Evolutionary conservation across 129 eudicot genomes (phyloP).

Genomic region (Flaveria linearis): DNA sequence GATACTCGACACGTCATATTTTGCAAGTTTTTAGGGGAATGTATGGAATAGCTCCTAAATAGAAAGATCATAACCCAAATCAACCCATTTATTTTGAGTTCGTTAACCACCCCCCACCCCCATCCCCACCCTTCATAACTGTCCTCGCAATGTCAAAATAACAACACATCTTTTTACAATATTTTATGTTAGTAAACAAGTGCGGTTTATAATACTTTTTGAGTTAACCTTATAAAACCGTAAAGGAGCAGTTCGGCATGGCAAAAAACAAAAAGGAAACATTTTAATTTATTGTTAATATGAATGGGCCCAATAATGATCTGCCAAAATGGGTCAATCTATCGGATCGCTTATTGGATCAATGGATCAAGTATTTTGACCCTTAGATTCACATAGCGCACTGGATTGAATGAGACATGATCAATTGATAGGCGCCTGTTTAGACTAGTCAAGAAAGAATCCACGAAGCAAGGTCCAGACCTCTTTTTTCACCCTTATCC

Average conservation of each 20-base stretch:
- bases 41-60: not conserved
- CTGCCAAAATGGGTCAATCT: slow-evolving; percentile 11
- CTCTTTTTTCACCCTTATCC: slow-evolving; percentile 39
- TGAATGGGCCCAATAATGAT: not conserved
- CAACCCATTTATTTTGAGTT: not conserved
- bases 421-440: not conserved
- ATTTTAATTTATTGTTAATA: not conserved
- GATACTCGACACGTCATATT: not conserved
- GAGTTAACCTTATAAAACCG: not conserved
- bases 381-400: not conserved
- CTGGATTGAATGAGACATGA: not conserved
- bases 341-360: not conserved
- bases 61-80: not conserved
- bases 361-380: not conserved
- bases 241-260: not conserved
- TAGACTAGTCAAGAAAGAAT: slow-evolving; percentile 11
- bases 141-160: not conserved
- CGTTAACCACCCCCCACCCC: not conserved
- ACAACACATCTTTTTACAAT: not conserved
- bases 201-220: not conserved
- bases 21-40: not conserved
- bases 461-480: slow-evolving; percentile 27
- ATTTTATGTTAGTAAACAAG: not conserved
- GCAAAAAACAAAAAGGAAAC: not conserved
- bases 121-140: not conserved